phyloP scores from a whole-genome alignment of 1,284 basidiomycete species.

The Hymenochaete sp. region DNA sequence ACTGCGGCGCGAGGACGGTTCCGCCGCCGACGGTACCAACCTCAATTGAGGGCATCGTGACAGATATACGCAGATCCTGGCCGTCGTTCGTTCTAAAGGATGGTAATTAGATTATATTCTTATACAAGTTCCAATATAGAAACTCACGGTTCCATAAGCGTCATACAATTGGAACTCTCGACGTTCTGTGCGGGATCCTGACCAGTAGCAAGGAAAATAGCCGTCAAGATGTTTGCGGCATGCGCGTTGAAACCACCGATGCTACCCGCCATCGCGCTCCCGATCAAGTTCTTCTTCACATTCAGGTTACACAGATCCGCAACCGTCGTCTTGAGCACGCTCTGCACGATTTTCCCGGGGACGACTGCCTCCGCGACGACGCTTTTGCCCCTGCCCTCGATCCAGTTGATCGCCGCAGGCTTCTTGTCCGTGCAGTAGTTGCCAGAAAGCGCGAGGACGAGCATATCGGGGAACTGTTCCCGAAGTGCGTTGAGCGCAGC shows the following conservation, averaged over 20 bases:
- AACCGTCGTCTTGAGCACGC: slow-evolving; percentile 94
- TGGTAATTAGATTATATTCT: slow-evolving; percentile 10
- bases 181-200: slow-evolving; percentile 99
- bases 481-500: slow-evolving; percentile 82
- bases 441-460: slow-evolving; percentile 87
- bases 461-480: slow-evolving; percentile 85
- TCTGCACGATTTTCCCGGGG: slow-evolving; percentile 81
- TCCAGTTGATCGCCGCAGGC: slow-evolving; percentile 99
- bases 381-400: slow-evolving; percentile 96
- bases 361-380: slow-evolving; percentile 95
- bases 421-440: slow-evolving; percentile 99
- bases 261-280: slow-evolving; percentile 95
- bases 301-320: slow-evolving; percentile 88
- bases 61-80: slow-evolving; percentile 84
- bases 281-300: slow-evolving; percentile 95
- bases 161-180: slow-evolving; percentile 97
- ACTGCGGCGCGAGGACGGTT: slow-evolving; percentile 83
- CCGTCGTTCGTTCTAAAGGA: slow-evolving; percentile 69
- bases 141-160: slow-evolving; percentile 93
- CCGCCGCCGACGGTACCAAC: slow-evolving; percentile 96
- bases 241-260: slow-evolving; percentile 99
- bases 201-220: slow-evolving; percentile 92
- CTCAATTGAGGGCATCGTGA: slow-evolving; percentile 94
- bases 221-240: slow-evolving; percentile 95
- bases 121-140: slow-evolving; percentile 1